Base-by-base conservation (phyloP, 495 filamentous ascomycete species). In the Penicillium dipodomyicola region DNA sequence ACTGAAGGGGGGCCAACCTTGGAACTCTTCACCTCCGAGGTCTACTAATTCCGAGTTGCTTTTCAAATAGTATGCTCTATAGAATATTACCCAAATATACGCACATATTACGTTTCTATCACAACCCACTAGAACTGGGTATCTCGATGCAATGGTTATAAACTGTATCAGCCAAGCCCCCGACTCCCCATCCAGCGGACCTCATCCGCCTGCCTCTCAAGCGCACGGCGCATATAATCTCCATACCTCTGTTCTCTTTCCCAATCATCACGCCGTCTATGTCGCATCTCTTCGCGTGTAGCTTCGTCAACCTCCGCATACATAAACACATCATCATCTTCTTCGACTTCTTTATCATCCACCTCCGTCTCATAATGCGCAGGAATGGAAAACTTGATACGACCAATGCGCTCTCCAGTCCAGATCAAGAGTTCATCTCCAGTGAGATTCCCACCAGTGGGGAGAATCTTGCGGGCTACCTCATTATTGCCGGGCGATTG, bases 131-230 rank as follows among this genome's bases (percentile, higher is more conserved):
- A 33, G 30, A 33, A 12, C 29, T 19, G 39, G 39, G 27, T 33
- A 52, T 52, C 1, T 17, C 25, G 23, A 60, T 25, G 25, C 39
- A 45, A 35, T n/a, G 48, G 25, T 5, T 23, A 47, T 10, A 43
- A 19, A 51, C 22, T 27, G 12, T n/a, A 53, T 63, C 51, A 68
- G 27, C 64, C 68, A 60, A 87, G 61, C 12, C 88, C 87, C 51
- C 92, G 78, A 33, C 86, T 84, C 52, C 83, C 80, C 65, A 92
- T 82, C 72, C 88, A 91, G 58, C 88, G 77, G 57, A 89, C 88
- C 65, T 94, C 91, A 72, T 92, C 84, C 15, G 90, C 91, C 70
- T 95, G 90, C 66, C 79, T 78, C 72, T 90, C 83, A 54, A 96
- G 70, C 11, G 88, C 90, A 49, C 79, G 75, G 51, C 90, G 80